phyloP scores from a whole-genome alignment of 1,139 yeast genomes.

The Yamadazyma oceani region DNA sequence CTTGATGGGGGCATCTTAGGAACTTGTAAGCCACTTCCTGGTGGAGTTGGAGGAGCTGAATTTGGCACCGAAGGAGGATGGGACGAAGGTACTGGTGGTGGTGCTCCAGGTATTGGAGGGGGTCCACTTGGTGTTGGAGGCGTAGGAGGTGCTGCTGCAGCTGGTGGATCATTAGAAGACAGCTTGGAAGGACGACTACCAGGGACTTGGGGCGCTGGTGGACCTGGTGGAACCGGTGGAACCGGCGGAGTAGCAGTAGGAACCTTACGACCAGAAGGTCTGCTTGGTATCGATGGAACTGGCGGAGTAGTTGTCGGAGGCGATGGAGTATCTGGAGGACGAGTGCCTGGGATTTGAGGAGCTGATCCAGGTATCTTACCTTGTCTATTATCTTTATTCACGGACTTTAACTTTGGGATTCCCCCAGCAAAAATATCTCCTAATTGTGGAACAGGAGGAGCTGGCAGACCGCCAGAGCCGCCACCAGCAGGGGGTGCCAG shows the following conservation, averaged over 20 bases:
- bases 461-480: conserved; percentile 16
- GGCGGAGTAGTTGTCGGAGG: conserved; percentile 9
- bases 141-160: conserved; percentile 16
- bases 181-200: conserved; percentile 20
- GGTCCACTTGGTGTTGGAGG: conserved; percentile 14
- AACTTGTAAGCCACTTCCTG: conserved; percentile 18
- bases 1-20: conserved; percentile 35
- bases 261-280: conserved; percentile 3
- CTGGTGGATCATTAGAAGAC: no score
- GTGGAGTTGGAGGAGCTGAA: conserved; percentile 19
- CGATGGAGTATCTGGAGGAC: conserved; percentile 20
- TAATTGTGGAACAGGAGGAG: conserved; percentile 51
- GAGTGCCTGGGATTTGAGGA: conserved; percentile 28
- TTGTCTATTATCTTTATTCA: conserved; percentile 40
- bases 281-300: conserved; percentile 7
- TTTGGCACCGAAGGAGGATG: conserved; percentile 11
- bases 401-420: conserved; percentile 72
- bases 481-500: conserved; percentile 13
- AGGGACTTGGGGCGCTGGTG: conserved; percentile 33
- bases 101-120: conserved; percentile 8
- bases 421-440: conserved; percentile 88
- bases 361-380: conserved; percentile 43
- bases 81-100: conserved; percentile 7
- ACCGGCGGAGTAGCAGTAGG: conserved; percentile 31
- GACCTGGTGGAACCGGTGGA: no score